These are phyloP conservation scores for Hypomyces rosellus DNA, from an alignment of 2,329 filamentous ascomycete species.

Conservation along the genomic window DNA sequence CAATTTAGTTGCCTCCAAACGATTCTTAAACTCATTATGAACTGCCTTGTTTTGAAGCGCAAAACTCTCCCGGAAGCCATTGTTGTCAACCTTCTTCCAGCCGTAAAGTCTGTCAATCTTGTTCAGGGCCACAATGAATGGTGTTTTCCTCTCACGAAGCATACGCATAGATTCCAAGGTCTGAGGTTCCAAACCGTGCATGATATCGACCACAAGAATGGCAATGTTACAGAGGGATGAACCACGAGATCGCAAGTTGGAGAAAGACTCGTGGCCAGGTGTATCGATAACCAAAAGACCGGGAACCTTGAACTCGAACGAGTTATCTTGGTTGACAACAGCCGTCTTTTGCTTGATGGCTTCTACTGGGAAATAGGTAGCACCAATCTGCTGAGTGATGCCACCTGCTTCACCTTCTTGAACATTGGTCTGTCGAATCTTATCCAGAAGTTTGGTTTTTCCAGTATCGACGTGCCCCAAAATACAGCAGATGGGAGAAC, in stretches of 20 bases:
- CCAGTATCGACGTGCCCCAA: constrained; percentile 99
- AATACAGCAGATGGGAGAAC: constrained; percentile 99
- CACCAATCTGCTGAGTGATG: constrained; percentile 99
- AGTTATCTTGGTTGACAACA: constrained; percentile 84
- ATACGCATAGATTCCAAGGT: constrained; percentile 96
- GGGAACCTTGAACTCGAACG: constrained; percentile 95
- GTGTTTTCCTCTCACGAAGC: constrained; percentile 86
- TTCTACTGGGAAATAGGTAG: constrained; percentile 96
- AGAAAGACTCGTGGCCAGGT: constrained; percentile 99
- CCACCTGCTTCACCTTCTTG: constrained; percentile 98
- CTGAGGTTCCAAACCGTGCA: constrained; percentile 97
- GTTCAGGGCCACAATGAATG: constrained; percentile 97
- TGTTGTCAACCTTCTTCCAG: constrained; percentile 98
- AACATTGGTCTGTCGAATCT: constrained; percentile 96
- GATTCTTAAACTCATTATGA: constrained; percentile 88
- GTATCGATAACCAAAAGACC: constrained; percentile 97
- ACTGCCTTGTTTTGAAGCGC: constrained; percentile 86
- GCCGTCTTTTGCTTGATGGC: constrained; percentile 87
- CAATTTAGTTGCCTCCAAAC: constrained; percentile 84
- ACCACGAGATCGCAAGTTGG: constrained; percentile 91
- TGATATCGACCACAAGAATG: constrained; percentile 97
- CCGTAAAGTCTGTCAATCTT: constrained; percentile 99
- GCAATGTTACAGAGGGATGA: constrained; percentile 99
- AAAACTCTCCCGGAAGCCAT: constrained; percentile 92
- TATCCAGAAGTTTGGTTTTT: constrained; percentile 98